Evolutionary conservation across 2,329 filamentous ascomycete genomes (phyloP).

Genomic region (Neonectria punicea): DNA sequence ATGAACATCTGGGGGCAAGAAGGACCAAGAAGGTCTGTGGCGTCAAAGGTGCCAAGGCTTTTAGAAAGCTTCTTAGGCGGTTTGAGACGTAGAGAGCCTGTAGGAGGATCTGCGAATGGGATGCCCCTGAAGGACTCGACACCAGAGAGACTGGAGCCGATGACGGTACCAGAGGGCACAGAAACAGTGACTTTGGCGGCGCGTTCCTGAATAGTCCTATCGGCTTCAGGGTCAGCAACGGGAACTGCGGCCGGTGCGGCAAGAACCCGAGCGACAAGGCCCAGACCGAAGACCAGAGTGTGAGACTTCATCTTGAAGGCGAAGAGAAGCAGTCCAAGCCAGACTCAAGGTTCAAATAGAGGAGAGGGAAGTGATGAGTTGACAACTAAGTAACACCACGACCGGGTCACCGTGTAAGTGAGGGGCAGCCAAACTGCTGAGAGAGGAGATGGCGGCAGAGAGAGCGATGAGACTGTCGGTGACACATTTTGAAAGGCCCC

Average conservation of each 20-base stretch:
- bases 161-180: constrained; percentile 66
- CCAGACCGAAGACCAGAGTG: constrained; percentile 25
- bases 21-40: constrained; percentile 62
- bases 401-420: constrained; percentile 6
- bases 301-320: constrained; percentile 33
- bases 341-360: neutral
- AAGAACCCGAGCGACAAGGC: constrained; percentile 29
- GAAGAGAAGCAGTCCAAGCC: neutral
- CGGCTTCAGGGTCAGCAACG: constrained; percentile 32
- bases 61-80: constrained; percentile 70
- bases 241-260: constrained; percentile 35
- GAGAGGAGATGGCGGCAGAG: neutral
- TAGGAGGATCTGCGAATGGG: constrained; percentile 77
- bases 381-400: neutral
- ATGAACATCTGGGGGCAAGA: constrained; percentile 80
- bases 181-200: constrained; percentile 62
- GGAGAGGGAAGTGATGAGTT: neutral
- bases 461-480: constrained; percentile 21
- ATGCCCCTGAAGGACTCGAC: constrained; percentile 80
- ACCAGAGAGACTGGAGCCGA: constrained; percentile 55
- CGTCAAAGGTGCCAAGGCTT: constrained; percentile 69
- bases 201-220: constrained; percentile 52
- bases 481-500: constrained; percentile 13
- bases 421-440: constrained; percentile 7
- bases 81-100: constrained; percentile 72